phyloP scores from a whole-genome alignment of 2,329 filamentous ascomycete species.

The Simplicillium sp. region DNA sequence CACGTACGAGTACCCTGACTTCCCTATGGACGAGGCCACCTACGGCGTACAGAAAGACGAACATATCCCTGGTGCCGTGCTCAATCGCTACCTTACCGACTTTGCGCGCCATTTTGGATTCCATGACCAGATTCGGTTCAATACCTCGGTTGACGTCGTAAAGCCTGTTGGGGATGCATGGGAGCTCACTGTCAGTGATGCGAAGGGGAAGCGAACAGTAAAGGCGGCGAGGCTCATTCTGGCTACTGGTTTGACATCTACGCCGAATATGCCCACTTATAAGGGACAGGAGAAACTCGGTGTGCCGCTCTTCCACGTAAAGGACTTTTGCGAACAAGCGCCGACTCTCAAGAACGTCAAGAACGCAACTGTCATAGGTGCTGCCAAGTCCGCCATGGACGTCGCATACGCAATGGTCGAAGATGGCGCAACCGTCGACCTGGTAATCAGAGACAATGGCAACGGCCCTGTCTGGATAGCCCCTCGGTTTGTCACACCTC shows the following conservation, averaged over 20 bases:
- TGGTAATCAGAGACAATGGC: slow-evolving; percentile 39
- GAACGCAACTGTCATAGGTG: slow-evolving; percentile 39
- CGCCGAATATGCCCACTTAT: slow-evolving; percentile 29
- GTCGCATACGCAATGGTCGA: slow-evolving; percentile 44
- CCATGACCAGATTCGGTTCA: slow-evolving; percentile 34
- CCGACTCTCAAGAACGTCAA: slow-evolving; percentile 20
- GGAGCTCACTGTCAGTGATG: slow-evolving; percentile 8
- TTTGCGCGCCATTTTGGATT: slow-evolving; percentile 37
- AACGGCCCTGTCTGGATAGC: slow-evolving; percentile 46
- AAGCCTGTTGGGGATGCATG: slow-evolving; percentile 12
- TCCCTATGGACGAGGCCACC: slow-evolving; percentile 42
- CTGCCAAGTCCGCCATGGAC: slow-evolving; percentile 49
- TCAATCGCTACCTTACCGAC: slow-evolving; percentile 26
- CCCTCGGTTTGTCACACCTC: slow-evolving; percentile 48
- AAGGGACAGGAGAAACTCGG: slow-evolving; percentile 24
- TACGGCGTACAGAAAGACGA: slow-evolving; percentile 25
- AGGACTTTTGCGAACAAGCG: slow-evolving; percentile 26
- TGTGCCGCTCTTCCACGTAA: slow-evolving; percentile 31
- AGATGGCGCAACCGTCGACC: slow-evolving; percentile 35
- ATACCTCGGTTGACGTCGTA: slow-evolving; percentile 38
- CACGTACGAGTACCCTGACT: slow-evolving; percentile 54
- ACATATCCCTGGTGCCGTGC: slow-evolving; percentile 25
- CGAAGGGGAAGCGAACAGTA: slow-evolving; percentile 7
- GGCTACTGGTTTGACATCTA: slow-evolving; percentile 39
- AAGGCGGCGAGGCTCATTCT: slow-evolving; percentile 31